Percentiles rank a stretch among this genome's conserved stretches.
Evolutionary conservation across 495 filamentous ascomycete species (phyloP).

Genomic region (Aspergillus affinis): DNA sequence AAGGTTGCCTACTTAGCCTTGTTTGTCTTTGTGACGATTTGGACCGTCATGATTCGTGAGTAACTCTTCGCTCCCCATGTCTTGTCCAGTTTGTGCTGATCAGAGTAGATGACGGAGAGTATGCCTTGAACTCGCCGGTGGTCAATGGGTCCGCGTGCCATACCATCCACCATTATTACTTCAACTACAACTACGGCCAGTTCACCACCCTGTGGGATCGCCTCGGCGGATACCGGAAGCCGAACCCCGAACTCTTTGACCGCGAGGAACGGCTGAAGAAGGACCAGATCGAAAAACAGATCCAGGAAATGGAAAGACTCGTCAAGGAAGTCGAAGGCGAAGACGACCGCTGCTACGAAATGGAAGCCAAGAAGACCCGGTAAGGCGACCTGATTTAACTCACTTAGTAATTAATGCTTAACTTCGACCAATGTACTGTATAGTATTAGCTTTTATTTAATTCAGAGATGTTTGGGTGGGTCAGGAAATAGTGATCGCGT

Average conservation of each 20-base stretch:
- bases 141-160: constrained; percentile 96
- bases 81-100: not conserved
- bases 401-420: too few relatives aligned
- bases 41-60: constrained; percentile 86
- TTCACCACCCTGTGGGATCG: constrained; percentile 94
- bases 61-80: constrained; percentile 1
- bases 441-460: not conserved
- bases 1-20: constrained; percentile 81
- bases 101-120: constrained; percentile 77
- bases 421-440: too few relatives aligned
- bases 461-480: not conserved
- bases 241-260: constrained; percentile 74
- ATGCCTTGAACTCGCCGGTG: constrained; percentile 72
- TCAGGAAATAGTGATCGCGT: not conserved
- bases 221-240: constrained; percentile 78
- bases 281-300: constrained; percentile 69
- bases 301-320: constrained; percentile 72
- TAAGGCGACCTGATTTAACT: not conserved
- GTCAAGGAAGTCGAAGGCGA: constrained; percentile 75
- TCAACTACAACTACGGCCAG: constrained; percentile 98
- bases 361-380: constrained; percentile 6
- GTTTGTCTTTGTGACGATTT: constrained; percentile 90
- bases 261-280: constrained; percentile 76
- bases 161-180: constrained; percentile 90
- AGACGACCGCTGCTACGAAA: constrained; percentile 56